Percentiles rank a stretch among this genome's conserved stretches.
phyloP scores from a whole-genome alignment of 2,329 filamentous ascomycete genomes.

The Chaetomiaceae sp. region DNA sequence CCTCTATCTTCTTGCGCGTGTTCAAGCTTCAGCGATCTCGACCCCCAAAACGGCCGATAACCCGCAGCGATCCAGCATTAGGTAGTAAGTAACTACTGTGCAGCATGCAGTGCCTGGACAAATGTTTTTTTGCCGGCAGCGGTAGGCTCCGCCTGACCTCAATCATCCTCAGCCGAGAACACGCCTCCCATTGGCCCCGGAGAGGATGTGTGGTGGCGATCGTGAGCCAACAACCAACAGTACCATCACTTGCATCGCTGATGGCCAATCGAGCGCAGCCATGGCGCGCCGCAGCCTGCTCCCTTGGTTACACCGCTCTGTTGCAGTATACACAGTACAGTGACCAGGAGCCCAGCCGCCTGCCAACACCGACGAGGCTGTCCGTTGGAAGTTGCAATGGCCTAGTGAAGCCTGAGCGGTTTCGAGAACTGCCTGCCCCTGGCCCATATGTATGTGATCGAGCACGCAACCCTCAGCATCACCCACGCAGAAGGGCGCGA shows the following conservation, averaged over 20 bases:
- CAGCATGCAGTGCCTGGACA: not conserved
- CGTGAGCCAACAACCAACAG: constrained; percentile 9
- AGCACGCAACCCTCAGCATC: too few species aligned
- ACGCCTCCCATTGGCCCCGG: constrained; percentile 2
- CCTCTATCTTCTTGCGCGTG: too few species aligned
- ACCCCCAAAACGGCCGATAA: too few species aligned
- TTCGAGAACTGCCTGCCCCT: not conserved
- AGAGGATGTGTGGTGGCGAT: not conserved
- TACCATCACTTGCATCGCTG: constrained; percentile 6
- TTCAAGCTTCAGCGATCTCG: too few species aligned
- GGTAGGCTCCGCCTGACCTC: constrained; percentile 1
- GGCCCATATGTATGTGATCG: too few species aligned
- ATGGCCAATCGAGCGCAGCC: constrained; percentile 2
- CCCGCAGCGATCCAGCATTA: not conserved
- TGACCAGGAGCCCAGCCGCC: not conserved
- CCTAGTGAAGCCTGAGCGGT: not conserved
- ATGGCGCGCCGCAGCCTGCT: not conserved
- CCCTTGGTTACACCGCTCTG: not conserved
- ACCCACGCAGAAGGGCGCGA: not conserved
- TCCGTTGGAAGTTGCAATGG: not conserved
- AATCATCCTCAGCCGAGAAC: constrained; percentile 5
- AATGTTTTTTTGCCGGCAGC: not conserved
- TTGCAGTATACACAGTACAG: not conserved
- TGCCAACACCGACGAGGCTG: constrained; percentile 1
- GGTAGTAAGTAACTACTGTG: too few species aligned